phyloP scores from a whole-genome alignment of 2,329 filamentous ascomycete species.

The Arthrobotrys sphaeroides region DNA sequence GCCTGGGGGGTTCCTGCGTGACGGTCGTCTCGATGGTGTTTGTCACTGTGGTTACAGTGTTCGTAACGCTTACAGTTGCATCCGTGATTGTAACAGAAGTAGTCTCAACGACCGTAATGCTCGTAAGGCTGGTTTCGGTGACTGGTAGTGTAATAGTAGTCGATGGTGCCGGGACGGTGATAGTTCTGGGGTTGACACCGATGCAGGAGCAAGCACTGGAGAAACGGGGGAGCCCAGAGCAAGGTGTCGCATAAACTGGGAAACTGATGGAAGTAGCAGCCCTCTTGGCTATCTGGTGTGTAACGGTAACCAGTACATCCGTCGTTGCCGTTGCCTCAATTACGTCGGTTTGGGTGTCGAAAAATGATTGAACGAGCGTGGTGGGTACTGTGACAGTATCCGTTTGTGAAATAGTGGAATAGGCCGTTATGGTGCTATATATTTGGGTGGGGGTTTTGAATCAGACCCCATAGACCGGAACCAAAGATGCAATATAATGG shows the following conservation, averaged over 20 bases:
- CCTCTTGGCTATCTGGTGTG: not conserved
- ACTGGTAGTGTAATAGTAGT: conserved; percentile 16
- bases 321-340: conserved; percentile 6
- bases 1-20: not conserved
- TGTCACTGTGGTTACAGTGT: conserved; percentile 2
- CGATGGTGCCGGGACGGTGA: not conserved
- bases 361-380: conserved; percentile 9
- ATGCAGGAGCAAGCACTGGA: conserved; percentile 34
- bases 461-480: too few relatives aligned
- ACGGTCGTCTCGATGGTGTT: not conserved
- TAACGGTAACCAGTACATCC: not conserved
- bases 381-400: not conserved
- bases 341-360: not conserved
- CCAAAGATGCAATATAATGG: too few relatives aligned
- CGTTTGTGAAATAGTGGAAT: not conserved
- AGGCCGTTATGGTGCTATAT: not conserved
- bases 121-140: conserved; percentile 1
- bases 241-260: conserved; percentile 5
- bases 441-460: not conserved
- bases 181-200: conserved; percentile 2
- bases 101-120: not conserved
- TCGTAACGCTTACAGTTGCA: conserved; percentile 1
- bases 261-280: not conserved
- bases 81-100: conserved; percentile 8
- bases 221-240: conserved; percentile 2